Percentiles rank a stretch among this genome's conserved stretches.
Evolutionary conservation across 305 asterid species (phyloP).

Genomic region (Solanum aculeatissimum): DNA sequence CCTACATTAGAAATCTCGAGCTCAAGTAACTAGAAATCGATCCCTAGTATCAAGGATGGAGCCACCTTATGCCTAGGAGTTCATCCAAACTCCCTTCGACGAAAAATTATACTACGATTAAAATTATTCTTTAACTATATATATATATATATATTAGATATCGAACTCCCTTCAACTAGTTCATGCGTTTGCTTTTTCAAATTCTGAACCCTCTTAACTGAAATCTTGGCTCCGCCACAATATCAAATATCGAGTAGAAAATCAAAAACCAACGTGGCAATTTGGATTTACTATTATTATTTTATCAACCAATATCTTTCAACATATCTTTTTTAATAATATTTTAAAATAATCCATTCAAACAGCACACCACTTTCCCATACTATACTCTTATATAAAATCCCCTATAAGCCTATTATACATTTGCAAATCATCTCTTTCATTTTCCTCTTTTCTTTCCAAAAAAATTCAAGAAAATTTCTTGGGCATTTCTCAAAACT

Average conservation of each 20-base stretch:
- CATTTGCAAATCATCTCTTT: neutral
- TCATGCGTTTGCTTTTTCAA: too few species aligned
- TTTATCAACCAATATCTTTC: neutral
- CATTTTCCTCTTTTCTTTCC: neutral
- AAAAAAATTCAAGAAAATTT: neutral
- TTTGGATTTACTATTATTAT: neutral
- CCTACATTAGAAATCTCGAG: neutral
- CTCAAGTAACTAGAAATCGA: fast-evolving
- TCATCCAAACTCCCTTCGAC: too few species aligned
- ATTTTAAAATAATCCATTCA: neutral
- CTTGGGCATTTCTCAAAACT: neutral
- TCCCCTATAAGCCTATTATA: neutral
- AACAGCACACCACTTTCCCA: neutral
- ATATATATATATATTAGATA: too few species aligned
- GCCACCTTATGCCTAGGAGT: too few species aligned
- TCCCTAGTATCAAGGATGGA: fast-evolving
- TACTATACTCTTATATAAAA: neutral
- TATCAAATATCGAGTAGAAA: too few species aligned
- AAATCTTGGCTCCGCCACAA: too few species aligned
- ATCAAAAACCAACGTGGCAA: neutral
- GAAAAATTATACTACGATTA: too few species aligned
- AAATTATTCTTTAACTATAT: too few species aligned
- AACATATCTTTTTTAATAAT: neutral
- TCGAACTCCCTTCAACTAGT: too few species aligned
- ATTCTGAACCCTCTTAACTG: too few species aligned